Conservation (phyloP, 169 alveolate genomes). For the Toxoplasma gondii region DNA sequence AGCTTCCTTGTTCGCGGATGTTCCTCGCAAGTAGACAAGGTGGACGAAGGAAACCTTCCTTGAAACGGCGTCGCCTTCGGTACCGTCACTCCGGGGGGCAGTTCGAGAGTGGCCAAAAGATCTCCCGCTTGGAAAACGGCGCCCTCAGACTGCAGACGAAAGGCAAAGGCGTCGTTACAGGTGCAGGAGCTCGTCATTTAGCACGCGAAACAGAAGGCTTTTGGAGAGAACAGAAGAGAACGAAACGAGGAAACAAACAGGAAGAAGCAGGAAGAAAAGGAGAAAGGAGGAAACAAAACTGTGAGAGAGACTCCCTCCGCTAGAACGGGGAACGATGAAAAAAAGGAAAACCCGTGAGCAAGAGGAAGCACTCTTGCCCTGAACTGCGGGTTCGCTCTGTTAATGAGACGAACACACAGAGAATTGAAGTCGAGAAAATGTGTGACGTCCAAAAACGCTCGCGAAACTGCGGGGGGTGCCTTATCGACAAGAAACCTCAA, state of each 20-base stretch:
- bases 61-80: conserved; percentile 62
- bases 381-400: too few relatives aligned
- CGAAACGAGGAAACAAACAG: too few relatives aligned
- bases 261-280: too few relatives aligned
- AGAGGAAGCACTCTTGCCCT: too few relatives aligned
- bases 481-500: too few relatives aligned
- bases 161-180: background rate
- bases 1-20: background rate
- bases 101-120: conserved; percentile 72
- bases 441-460: too few relatives aligned
- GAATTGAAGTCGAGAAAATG: too few relatives aligned
- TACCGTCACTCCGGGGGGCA: conserved; percentile 48
- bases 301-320: too few relatives aligned
- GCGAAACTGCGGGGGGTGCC: too few relatives aligned
- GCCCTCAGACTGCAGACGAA: conserved; percentile 74
- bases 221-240: background rate
- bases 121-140: conserved; percentile 80
- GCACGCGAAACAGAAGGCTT: background rate
- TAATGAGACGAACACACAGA: too few relatives aligned
- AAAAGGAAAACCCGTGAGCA: too few relatives aligned
- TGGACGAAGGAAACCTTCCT: conserved; percentile 76
- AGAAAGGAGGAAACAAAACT: background rate
- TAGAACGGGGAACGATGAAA: too few relatives aligned
- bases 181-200: background rate
- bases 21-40: conserved; percentile 75